phyloP scores from a whole-genome alignment of 108 stramenopile species.

The Fragilaria radians region DNA sequence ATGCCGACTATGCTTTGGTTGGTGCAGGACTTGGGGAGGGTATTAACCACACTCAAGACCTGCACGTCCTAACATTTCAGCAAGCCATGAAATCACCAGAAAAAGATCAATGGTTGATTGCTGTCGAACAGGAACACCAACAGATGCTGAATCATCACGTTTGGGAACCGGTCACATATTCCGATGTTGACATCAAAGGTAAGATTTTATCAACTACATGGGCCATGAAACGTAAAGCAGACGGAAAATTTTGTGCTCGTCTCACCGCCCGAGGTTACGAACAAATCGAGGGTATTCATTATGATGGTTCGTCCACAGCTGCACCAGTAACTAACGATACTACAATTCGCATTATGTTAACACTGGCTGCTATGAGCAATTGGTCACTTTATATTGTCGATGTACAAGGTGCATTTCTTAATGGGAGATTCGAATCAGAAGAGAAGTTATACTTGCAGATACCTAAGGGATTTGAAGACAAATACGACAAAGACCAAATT shows the following conservation, averaged over 20 bases:
- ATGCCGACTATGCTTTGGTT: too few species aligned
- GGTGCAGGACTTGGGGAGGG: slow-evolving; percentile 33
- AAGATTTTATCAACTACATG: slow-evolving; percentile 26
- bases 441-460: slow-evolving; percentile 21
- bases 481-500: slow-evolving; percentile 6
- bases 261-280: slow-evolving; percentile 27
- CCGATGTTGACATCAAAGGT: slow-evolving; percentile 16
- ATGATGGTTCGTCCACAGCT: slow-evolving; percentile 10
- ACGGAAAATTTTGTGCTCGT: slow-evolving; percentile 26
- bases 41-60: slow-evolving; percentile 23
- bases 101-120: slow-evolving; percentile 23
- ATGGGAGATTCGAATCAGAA: too few species aligned
- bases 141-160: slow-evolving; percentile 22
- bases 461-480: slow-evolving; percentile 7
- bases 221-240: slow-evolving; percentile 43
- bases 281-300: slow-evolving; percentile 24
- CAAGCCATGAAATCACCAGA: slow-evolving; percentile 27
- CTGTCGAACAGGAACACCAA: slow-evolving; percentile 27
- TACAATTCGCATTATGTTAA: slow-evolving; percentile 14
- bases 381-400: slow-evolving; percentile 13
- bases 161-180: slow-evolving; percentile 7
- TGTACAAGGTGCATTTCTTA: too few species aligned
- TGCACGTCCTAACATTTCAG: slow-evolving; percentile 31
- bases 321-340: slow-evolving; percentile 26
- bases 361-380: slow-evolving; percentile 18